Evolutionary conservation across 768 basidiomycete species (phyloP), one percentile per base, ranked within the genome.

Genomic region (Phylloporus rhodoxanthus): DNA sequence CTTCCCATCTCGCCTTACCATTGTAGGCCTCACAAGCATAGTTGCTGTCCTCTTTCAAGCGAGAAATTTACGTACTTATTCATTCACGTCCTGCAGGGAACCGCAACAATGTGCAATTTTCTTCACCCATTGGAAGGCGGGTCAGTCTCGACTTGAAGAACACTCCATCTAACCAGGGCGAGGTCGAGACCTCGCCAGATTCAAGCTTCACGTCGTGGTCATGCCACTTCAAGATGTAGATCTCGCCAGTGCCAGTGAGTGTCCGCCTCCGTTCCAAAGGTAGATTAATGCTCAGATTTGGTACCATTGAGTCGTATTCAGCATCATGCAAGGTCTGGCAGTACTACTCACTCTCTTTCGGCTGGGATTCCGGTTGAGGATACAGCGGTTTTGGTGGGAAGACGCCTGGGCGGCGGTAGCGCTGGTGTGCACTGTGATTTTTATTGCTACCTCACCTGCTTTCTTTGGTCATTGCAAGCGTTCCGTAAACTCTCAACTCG

Each of bases 311-410:
- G 58, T 57, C 11, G 9, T 21, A 4, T 47, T 53, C 29, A 41
- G 29, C 11, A 15, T 43, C 17, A 9, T 50, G 17, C 40, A 60
- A 10, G 41, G 45, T 17, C 21, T 59, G 5, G 51, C 42, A 9
- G 11, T 50, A 2, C 17, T 52, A 5, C 45, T 60, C 20, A 60
- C 52, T 0, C 34, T 60, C 3, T 49, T 60, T 41, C 55, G 58
- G 6, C 39, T 60, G 3, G 36, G 23, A 3, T 52, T 60, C 34
- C 50, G 59, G 14, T 19, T 60, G n/a, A 50, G 25, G 13, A 52
- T 57, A 52, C 55, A 40, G 25, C 34, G 55, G 15, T 54, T 60
- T 38, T 55, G 59, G 59, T 62, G 62, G 59, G 61, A 63, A 47
- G 60, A 61, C 23, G 20, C 36, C 1, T 64, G 62, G 58, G 56